Evolutionary conservation across 1,284 basidiomycete species (phyloP).

Genomic region (Cerrena zonata): DNA sequence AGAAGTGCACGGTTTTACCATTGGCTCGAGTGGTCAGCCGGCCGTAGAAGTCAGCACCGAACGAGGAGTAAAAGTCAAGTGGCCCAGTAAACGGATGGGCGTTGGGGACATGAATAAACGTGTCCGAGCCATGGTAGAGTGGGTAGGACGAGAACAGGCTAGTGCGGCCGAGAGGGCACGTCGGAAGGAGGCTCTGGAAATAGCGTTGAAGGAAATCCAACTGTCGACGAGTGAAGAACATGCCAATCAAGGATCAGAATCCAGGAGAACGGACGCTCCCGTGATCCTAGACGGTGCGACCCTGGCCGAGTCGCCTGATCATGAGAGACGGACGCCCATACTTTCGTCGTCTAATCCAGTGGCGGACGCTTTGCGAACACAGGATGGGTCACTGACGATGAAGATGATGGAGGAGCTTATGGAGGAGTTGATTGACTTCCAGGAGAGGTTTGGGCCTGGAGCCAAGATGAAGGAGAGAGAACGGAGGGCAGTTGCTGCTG

Average conservation of each 20-base stretch:
- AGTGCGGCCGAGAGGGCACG: slow-evolving; percentile 69
- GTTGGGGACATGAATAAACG: slow-evolving; percentile 96
- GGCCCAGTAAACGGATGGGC: slow-evolving; percentile 90
- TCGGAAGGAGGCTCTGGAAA: slow-evolving; percentile 61
- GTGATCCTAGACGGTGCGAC: slow-evolving; percentile 5
- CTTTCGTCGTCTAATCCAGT: background rate
- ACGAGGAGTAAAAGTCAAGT: slow-evolving; percentile 86
- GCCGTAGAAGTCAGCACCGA: slow-evolving; percentile 61
- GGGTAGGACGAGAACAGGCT: slow-evolving; percentile 81
- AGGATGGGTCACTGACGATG: slow-evolving; percentile 44
- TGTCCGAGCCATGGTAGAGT: slow-evolving; percentile 85
- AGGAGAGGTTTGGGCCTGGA: slow-evolving; percentile 74
- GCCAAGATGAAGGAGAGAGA: slow-evolving; percentile 54
- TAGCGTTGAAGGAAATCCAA: slow-evolving; percentile 39
- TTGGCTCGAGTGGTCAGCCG: slow-evolving; percentile 33
- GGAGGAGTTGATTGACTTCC: slow-evolving; percentile 80
- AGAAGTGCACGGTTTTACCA: slow-evolving; percentile 53
- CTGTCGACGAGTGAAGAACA: slow-evolving; percentile 8
- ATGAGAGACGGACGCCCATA: slow-evolving; percentile 15
- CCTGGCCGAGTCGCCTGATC: slow-evolving; percentile 15
- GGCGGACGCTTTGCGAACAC: slow-evolving; percentile 11
- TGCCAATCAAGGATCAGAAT: slow-evolving; percentile 10
- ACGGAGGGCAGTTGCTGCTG: slow-evolving; percentile 36
- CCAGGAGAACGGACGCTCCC: slow-evolving; percentile 7
- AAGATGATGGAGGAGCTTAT: slow-evolving; percentile 84